phyloP scores from a whole-genome alignment of 768 basidiomycete species.

The Pisolithus tinctorius region DNA sequence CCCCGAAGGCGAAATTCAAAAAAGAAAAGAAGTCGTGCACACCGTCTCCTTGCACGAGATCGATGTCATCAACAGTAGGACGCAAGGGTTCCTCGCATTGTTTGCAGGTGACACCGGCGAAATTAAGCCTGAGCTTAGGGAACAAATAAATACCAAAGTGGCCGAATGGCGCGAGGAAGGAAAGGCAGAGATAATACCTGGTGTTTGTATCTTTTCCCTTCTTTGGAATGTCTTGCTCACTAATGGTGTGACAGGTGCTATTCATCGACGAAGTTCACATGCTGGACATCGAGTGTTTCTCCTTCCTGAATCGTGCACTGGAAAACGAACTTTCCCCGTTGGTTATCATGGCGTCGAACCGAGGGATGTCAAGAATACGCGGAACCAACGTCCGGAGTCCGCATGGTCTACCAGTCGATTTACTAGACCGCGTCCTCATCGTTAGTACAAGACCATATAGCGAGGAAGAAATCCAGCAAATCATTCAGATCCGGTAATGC shows the following conservation, averaged over 20 bases:
- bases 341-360: constrained; percentile 97
- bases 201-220: constrained; percentile 46
- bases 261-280: constrained; percentile 99
- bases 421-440: constrained; percentile 92
- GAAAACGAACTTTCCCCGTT: constrained; percentile 91
- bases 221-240: not conserved
- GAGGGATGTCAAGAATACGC: constrained; percentile 90
- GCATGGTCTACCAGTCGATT: constrained; percentile 90
- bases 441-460: constrained; percentile 87
- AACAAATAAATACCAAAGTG: constrained; percentile 95
- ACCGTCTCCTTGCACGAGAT: constrained; percentile 98
- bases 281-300: constrained; percentile 99
- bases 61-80: constrained; percentile 97
- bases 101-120: constrained; percentile 97
- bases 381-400: constrained; percentile 93
- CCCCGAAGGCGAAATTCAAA: constrained; percentile 97
- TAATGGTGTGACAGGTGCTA: constrained; percentile 53
- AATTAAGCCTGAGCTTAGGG: constrained; percentile 94
- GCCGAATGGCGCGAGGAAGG: constrained; percentile 98
- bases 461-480: constrained; percentile 80
- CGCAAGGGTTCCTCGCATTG: constrained; percentile 95
- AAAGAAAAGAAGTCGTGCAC: constrained; percentile 94
- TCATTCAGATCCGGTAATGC: constrained; percentile 80
- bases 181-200: constrained; percentile 95
- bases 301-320: constrained; percentile 93